A percentile compares a stretch with the other conserved stretches of the same genome.
These are phyloP conservation scores for Gloeostereum incarnatum DNA, from an alignment of 768 basidiomycete genomes.

Conservation along the genomic window DNA sequence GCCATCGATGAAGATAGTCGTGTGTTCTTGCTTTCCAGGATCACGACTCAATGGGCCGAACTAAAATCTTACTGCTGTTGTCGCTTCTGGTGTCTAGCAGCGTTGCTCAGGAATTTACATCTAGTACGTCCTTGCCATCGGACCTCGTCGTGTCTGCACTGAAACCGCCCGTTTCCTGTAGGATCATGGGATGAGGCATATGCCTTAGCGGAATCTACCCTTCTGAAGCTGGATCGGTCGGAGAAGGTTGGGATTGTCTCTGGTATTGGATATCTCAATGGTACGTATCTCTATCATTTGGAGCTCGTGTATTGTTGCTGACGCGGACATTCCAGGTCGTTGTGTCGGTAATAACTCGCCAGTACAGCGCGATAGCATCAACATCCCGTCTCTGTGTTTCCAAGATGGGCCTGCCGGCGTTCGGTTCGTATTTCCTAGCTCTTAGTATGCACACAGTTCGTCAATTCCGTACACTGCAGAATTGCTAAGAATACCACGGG, in stretches of 20 bases:
- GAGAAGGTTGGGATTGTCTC: conserved; percentile 11
- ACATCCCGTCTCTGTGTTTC: conserved; percentile 35
- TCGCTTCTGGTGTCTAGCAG: no score
- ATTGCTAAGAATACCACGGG: conserved; percentile 41
- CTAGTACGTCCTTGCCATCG: no score
- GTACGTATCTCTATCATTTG: background rate
- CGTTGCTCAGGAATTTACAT: no score
- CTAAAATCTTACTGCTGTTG: no score
- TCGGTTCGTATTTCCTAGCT: background rate
- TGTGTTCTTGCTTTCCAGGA: no score
- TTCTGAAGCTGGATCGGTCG: conserved; percentile 6
- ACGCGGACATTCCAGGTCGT: no score
- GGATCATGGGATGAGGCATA: conserved; percentile 10
- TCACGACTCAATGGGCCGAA: no score
- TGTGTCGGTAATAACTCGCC: conserved; percentile 2
- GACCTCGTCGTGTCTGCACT: no score
- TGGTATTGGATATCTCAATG: conserved; percentile 8
- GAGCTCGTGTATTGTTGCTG: background rate
- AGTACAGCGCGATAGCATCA: conserved; percentile 3
- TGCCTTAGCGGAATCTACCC: conserved; percentile 9
- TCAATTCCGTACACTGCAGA: conserved; percentile 15
- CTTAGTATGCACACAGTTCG: background rate
- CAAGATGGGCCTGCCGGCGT: conserved; percentile 39
- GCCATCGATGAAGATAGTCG: no score
- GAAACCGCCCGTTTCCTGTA: no score